Conservation (phyloP, 2,329 filamentous ascomycete species). For the Sphaerulina musiva region DNA sequence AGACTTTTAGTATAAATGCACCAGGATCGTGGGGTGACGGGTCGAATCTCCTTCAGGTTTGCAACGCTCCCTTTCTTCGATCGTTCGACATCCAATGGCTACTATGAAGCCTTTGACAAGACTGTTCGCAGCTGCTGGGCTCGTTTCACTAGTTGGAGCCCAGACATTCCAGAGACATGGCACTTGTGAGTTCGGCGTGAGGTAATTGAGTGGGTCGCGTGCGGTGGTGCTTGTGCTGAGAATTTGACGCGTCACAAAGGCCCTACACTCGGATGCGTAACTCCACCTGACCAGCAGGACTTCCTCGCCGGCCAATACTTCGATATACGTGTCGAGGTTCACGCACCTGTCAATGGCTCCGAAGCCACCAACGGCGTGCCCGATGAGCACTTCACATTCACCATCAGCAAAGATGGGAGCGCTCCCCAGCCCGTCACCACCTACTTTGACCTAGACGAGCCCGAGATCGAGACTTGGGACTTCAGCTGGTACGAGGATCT, state of each 20-base stretch:
- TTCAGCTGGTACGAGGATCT: slow-evolving; percentile 82
- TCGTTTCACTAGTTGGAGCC: slow-evolving; percentile 30
- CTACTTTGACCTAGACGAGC: slow-evolving; percentile 65
- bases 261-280: slow-evolving; percentile 49
- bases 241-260: slow-evolving; percentile 50
- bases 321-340: slow-evolving; percentile 73
- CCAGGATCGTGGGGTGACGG: neutral
- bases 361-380: slow-evolving; percentile 63
- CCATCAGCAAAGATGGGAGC: slow-evolving; percentile 59
- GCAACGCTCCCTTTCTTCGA: slow-evolving; percentile 1
- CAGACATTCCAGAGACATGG: slow-evolving; percentile 52
- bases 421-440: slow-evolving; percentile 51
- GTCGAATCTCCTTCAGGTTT: slow-evolving; percentile 15
- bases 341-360: slow-evolving; percentile 58
- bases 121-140: slow-evolving; percentile 11
- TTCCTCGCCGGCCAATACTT: slow-evolving; percentile 80
- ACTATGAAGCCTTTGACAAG: slow-evolving; percentile 13
- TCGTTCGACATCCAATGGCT: slow-evolving; percentile 2
- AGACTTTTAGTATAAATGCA: slow-evolving; percentile 4
- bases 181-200: slow-evolving; percentile 36
- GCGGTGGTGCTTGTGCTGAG: slow-evolving; percentile 34
- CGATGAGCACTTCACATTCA: slow-evolving; percentile 69
- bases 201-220: neutral
- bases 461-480: slow-evolving; percentile 70
- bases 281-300: slow-evolving; percentile 61